Evolutionary conservation across 2,329 filamentous ascomycete species (phyloP).

Genomic region (Alternaria triticimaculans): DNA sequence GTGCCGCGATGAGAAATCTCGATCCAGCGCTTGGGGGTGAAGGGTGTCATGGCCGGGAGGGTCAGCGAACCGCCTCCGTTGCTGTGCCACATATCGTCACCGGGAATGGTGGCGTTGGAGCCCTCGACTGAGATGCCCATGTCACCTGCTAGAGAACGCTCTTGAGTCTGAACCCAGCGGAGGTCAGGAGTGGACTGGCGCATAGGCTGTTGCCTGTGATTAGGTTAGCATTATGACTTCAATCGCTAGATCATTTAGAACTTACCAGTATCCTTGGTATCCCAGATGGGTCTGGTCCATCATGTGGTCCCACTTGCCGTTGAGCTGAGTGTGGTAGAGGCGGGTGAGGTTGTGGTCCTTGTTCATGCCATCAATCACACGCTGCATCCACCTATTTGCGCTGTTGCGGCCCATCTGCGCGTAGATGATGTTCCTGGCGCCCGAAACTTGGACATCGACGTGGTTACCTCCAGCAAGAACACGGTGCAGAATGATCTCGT

Average conservation of each 20-base stretch:
- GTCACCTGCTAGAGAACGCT: constrained; percentile 66
- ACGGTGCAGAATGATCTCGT: constrained; percentile 68
- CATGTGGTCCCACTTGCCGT: constrained; percentile 51
- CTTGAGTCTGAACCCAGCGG: constrained; percentile 64
- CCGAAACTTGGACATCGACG: constrained; percentile 55
- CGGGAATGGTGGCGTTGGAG: constrained; percentile 70
- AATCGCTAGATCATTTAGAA: constrained; percentile 34
- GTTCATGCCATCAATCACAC: constrained; percentile 47
- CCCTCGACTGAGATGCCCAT: constrained; percentile 70
- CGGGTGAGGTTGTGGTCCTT: constrained; percentile 46
- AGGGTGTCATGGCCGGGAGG: constrained; percentile 42
- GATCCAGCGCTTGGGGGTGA: constrained; percentile 44
- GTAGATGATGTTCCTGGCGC: constrained; percentile 47
- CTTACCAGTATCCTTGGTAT: constrained; percentile 50
- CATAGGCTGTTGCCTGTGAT: constrained; percentile 72
- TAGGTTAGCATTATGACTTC: not conserved
- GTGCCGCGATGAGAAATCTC: constrained; percentile 48
- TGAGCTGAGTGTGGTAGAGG: constrained; percentile 44
- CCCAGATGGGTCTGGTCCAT: constrained; percentile 52
- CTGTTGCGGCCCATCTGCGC: constrained; percentile 48
- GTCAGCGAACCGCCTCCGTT: constrained; percentile 51
- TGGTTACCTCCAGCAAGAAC: constrained; percentile 64
- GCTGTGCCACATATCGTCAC: constrained; percentile 68
- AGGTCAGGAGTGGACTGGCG: constrained; percentile 69
- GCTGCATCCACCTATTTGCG: constrained; percentile 46